A percentile compares a stretch with the other conserved stretches of the same genome.
Conservation (phyloP, 768 basidiomycete species). For the Porphyrellus cyaneotinctus region DNA sequence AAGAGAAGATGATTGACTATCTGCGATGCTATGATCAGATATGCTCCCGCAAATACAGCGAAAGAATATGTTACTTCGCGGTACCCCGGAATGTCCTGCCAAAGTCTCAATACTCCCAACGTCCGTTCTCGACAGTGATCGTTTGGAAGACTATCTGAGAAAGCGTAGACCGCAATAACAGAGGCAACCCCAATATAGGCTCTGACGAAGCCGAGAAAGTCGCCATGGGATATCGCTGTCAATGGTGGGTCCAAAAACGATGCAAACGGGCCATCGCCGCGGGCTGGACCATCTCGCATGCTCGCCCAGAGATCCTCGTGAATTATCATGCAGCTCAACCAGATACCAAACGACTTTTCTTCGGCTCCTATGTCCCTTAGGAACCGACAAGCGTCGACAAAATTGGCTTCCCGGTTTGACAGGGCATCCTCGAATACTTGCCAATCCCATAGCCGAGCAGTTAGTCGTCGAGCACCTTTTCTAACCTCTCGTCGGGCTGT, state of each 20-base stretch:
- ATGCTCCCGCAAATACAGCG: constrained; percentile 6
- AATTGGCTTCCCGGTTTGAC: constrained; percentile 49
- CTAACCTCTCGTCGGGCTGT: constrained; percentile 40
- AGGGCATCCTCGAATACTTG: constrained; percentile 57
- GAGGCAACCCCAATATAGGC: constrained; percentile 64
- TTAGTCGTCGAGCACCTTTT: constrained; percentile 45
- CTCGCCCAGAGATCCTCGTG: constrained; percentile 45
- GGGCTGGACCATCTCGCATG: constrained; percentile 14
- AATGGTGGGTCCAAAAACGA: constrained; percentile 35
- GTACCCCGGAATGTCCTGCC: constrained; percentile 56
- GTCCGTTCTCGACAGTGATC: constrained; percentile 60
- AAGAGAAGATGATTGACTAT: constrained; percentile 72
- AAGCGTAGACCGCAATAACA: constrained; percentile 69
- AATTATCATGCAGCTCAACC: constrained; percentile 66
- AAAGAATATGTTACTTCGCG: constrained; percentile 50
- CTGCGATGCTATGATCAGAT: constrained; percentile 34
- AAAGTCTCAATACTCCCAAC: constrained; percentile 47
- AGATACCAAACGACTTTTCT: constrained; percentile 68
- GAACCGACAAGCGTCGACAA: constrained; percentile 43
- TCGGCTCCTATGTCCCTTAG: constrained; percentile 60
- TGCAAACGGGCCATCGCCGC: constrained; percentile 32
- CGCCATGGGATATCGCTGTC: constrained; percentile 40
- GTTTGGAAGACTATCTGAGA: constrained; percentile 74
- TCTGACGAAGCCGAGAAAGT: constrained; percentile 61
- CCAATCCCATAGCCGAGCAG: constrained; percentile 55